Evolutionary conservation across 108 stramenopile genomes (phyloP).

Genomic region (Nannochloropsis gaditana): DNA sequence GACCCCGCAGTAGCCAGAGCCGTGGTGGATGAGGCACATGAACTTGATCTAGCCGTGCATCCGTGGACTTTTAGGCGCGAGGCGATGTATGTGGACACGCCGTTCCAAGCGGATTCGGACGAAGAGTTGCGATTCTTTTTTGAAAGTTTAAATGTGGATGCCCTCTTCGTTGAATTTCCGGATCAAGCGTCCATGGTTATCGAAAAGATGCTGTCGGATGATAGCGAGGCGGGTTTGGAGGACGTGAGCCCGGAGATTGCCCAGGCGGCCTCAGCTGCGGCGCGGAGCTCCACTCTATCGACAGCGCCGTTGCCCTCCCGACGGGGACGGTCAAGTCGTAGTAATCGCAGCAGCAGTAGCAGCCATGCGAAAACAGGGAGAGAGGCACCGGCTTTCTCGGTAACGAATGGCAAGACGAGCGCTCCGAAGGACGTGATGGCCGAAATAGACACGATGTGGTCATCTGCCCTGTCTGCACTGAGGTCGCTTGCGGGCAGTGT

Average conservation of each 20-base stretch:
- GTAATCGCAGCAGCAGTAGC: background rate
- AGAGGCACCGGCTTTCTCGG: no score
- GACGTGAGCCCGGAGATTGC: background rate
- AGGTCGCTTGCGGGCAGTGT: background rate
- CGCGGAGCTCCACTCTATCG: background rate
- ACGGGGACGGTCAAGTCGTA: background rate
- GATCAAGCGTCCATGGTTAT: conserved; percentile 10
- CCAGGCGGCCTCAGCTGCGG: background rate
- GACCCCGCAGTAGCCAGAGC: background rate
- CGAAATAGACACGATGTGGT: no score
- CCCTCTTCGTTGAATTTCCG: background rate
- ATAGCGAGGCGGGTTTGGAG: background rate
- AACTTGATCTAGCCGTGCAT: conserved; percentile 17
- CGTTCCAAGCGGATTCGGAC: background rate
- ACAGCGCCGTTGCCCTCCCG: background rate
- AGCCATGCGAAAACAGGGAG: no score
- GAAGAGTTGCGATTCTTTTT: background rate
- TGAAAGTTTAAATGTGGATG: conserved; percentile 5
- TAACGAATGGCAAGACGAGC: no score
- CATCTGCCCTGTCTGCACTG: no score
- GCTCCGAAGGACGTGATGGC: no score
- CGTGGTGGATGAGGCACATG: background rate
- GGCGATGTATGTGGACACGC: background rate
- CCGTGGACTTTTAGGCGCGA: background rate
- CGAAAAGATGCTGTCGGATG: background rate